Evolutionary conservation across 257 asterid genomes (phyloP), one percentile per base, ranked within the genome.

Genomic region (Solanum arcanum): DNA sequence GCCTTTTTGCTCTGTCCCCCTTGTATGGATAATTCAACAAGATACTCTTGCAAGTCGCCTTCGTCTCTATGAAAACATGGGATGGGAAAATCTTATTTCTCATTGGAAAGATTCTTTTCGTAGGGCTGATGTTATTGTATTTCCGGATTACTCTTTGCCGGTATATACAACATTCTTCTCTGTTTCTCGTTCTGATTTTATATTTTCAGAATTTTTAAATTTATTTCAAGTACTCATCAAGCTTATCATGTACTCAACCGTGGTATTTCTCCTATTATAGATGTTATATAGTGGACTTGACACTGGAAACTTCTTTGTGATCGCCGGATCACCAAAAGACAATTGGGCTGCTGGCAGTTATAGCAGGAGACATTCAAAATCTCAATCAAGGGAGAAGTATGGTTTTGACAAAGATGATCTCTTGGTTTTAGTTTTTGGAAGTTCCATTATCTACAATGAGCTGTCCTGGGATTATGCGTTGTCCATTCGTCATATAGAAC

Each of bases 1-100:
- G 98, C 99, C 99, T 59, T 97, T 97, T 89, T 92, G 98, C 99
- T 97, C 98, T 91, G 96, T 97, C 90, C 97, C 99, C 56, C 94
- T 97, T 46, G 89, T 97, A 91, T 97, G 98, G 99, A 94, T 96
- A 85, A 91, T 97, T 92, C 98, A 97, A 90, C 98, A 94, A 90
- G 99, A 96, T 90, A 92, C 94, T 25, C 99, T 97, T 66, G 98
- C 98, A 87, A 91, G 83, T 86, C 99, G 98, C 89, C 92, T 97
- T 87, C 95, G 83, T 86, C 76, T 89, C 85, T 97, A 97, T 81
- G 90, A 92, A 90, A 90, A 88, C 76, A 92, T 29, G 93, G 93
- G 94, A 87, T 93, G 98, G 99, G 92, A 93, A 64, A 92, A 81
- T 89, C 98, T 96, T 84, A 91, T 93, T 87, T 94, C 97, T 89